Percentiles rank a stretch among this genome's conserved stretches.
Conservation (phyloP, 306 rosid genomes). For the Begonia masoniana region DNA sequence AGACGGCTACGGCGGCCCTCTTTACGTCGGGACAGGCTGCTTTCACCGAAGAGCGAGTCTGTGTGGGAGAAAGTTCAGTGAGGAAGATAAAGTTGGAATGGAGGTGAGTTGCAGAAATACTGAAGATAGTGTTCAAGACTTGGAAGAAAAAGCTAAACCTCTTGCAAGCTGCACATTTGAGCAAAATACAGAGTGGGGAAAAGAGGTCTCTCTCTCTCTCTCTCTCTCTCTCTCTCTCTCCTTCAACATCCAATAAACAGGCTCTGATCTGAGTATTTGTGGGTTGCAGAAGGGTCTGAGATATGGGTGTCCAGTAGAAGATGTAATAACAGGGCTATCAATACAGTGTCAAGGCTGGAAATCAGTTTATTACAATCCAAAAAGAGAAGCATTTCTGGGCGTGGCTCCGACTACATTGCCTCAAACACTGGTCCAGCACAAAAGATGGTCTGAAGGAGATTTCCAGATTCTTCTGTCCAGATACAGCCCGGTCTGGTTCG, state of each 20-base stretch:
- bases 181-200: conserved; percentile 72
- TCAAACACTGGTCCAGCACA: conserved; percentile 52
- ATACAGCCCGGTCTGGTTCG: conserved; percentile 49
- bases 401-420: conserved; percentile 41
- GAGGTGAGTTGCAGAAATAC: conserved; percentile 10
- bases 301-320: conserved; percentile 75
- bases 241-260: too few species aligned
- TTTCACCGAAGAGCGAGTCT: conserved; percentile 68
- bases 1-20: conserved; percentile 62
- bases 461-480: conserved; percentile 44
- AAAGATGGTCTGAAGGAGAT: conserved; percentile 85
- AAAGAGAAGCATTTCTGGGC: conserved; percentile 59
- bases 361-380: conserved; percentile 53
- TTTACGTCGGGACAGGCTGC: conserved; percentile 61
- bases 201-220: conserved; percentile 28
- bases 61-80: conserved; percentile 37
- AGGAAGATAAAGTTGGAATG: conserved; percentile 20
- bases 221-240: background rate
- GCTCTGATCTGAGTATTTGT: background rate
- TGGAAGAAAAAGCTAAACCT: conserved; percentile 36
- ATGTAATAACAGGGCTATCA: conserved; percentile 60
- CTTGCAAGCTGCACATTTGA: conserved; percentile 60
- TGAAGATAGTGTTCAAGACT: conserved; percentile 15
- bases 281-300: conserved; percentile 47
- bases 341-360: conserved; percentile 65